Base-by-base conservation (phyloP, 768 basidiomycete genomes). In the Leccinum subtestaceum region DNA sequence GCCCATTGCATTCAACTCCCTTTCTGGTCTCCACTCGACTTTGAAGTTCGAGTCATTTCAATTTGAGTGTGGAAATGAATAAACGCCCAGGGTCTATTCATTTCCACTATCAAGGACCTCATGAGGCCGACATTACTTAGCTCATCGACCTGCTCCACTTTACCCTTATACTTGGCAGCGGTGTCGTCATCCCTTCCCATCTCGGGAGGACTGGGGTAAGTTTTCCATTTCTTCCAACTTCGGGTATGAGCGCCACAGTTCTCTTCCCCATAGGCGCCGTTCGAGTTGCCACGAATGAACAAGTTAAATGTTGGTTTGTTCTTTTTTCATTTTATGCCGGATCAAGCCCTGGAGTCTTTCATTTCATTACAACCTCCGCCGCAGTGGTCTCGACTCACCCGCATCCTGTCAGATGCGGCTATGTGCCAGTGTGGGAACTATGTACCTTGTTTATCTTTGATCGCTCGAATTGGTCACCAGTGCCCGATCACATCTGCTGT, bases 401-500 rank as follows among this genome's bases (percentile, higher is more conserved):
- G 48, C 19, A 40, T n/a, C 38, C 34, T 36, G 21, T 23, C 36
- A 38, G 9, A 36, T 4, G 27, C 40, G 43, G 43, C 51, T 47
- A 54, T 60, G 63, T 27, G 15, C 43, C 9, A 1, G 43, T 13
- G 66, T 63, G 68, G 19, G 63, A 67, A 57, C 1, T 0, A 34
- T 34, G 32, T 34, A 15, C 63, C 56, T 53, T 58, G 0, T 17
- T 10, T 5, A 32, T 50, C 19, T 2, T 43, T 34, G 59, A 54
- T 63, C 40, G 27, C 31, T 55, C 43, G 29, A 25, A 60, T 71
- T 52, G 48, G 69, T 69, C 70, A 71, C 71, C 66, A 63, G 62
- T 25, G n/a, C 63, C 62, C 68, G 70, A 72, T 73, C 67, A 8
- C 56, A 69, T 65, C 67, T 71, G 50, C 52, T 29, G 57, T 29